Evolutionary conservation across 805 yeast species (phyloP), one percentile per base, ranked within the genome.

Genomic region (Zygosaccharomyces siamensis): DNA sequence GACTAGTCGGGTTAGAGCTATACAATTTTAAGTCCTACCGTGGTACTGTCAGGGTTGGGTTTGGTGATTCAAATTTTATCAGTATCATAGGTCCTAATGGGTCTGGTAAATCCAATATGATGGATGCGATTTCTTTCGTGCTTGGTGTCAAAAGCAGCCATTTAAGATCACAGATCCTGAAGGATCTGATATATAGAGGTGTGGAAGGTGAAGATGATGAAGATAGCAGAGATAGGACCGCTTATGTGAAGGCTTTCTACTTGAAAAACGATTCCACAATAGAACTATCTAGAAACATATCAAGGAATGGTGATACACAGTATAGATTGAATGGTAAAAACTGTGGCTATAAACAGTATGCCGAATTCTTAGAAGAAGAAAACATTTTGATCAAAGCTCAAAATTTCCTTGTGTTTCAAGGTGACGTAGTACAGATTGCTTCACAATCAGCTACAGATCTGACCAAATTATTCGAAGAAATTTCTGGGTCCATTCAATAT

Each of bases 21-120:
- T 72, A 78, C 67, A 89, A 93, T 67, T 93, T 93, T 80, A 93
- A 93, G 71, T 90, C 97, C 0, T 93, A 93, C 63, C 74, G 78
- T 47, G 97, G 96, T 0, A 75, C 78, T 0, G 76, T 88, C 14
- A 74, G 75, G 4, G 79, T 92, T 20, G 95, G 93, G 2, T 86
- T 93, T 67, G 97, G 97, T 0, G 75, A 83, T 10, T 79, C 90
- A 0, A 74, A 77, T 51, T 93, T 93, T 71, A 88, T 96, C 1
- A 84, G 95, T 39, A 87, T 93, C 53, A 86, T 93, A 49, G 99
- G 99, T 1, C 98, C 98, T n/a, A 93, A 93, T 74, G 99, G 99
- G 30, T 86, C 97, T 0, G 99, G 99, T 6, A 93, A 93, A 70
- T 86, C 96, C 37, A 93, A 93, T 63, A 86, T 93, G 81, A 90